phyloP scores from a whole-genome alignment of 257 asterid species.

The Solanum pennellii region DNA sequence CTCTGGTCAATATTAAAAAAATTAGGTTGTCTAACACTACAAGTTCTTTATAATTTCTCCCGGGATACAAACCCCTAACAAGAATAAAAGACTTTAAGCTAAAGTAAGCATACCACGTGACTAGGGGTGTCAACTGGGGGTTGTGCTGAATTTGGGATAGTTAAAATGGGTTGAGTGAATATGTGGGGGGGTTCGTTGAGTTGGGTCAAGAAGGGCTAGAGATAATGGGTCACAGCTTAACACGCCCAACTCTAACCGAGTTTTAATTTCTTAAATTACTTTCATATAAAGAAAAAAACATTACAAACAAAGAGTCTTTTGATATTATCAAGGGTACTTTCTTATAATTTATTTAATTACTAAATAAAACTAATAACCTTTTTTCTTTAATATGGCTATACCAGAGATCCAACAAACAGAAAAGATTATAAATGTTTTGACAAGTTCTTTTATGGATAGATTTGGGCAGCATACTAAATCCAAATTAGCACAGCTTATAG shows the following conservation, averaged over 20 bases:
- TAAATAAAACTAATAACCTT: not conserved
- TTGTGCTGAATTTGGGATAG: not conserved
- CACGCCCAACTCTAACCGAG: not conserved
- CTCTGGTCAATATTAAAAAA: not conserved
- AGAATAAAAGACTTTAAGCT: not conserved
- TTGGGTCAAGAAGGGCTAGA: not conserved
- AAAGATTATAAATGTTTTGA: not conserved
- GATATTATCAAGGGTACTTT: not conserved
- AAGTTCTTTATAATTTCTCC: not conserved
- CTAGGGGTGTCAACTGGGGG: not conserved
- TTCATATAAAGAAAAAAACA: not conserved
- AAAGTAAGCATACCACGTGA: not conserved
- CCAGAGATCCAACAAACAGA: not conserved
- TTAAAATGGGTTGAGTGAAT: not conserved
- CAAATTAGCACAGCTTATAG: not conserved
- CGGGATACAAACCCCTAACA: not conserved
- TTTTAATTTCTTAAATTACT: not conserved
- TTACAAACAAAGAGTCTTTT: too few species aligned
- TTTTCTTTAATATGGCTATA: not conserved
- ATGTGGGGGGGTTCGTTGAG: not conserved
- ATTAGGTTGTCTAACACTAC: not conserved
- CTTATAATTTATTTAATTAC: not conserved
- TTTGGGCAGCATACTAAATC: not conserved
- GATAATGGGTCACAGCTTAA: not conserved
- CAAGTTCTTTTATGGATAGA: not conserved